Percentiles rank a stretch among this genome's conserved stretches.
Conservation (phyloP, 352 stramenopile genomes). For the Phytophthora agathidicida region DNA sequence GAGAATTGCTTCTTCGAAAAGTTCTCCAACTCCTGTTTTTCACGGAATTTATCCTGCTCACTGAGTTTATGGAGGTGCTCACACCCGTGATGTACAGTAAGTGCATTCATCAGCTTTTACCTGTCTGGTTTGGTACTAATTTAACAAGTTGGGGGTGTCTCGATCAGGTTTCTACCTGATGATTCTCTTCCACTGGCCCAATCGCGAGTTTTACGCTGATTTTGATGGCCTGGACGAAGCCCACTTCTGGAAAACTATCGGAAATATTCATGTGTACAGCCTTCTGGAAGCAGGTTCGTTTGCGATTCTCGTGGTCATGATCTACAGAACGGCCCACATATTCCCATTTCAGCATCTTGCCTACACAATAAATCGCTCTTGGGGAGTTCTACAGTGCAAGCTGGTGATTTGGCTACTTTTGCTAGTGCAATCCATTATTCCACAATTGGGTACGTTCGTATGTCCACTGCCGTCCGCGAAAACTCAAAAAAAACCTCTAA, state of each 20-base stretch:
- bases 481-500: not conserved
- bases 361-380: conserved; percentile 18
- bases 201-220: conserved; percentile 30
- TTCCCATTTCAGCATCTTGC: conserved; percentile 29
- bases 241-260: conserved; percentile 8
- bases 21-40: conserved; percentile 35
- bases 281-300: conserved; percentile 23
- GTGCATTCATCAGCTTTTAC: too few relatives aligned
- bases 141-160: not conserved
- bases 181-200: conserved; percentile 32
- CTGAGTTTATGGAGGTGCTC: conserved; percentile 41
- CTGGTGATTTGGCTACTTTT: conserved; percentile 31
- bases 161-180: conserved; percentile 26
- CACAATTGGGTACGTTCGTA: conserved; percentile 24
- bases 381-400: conserved; percentile 18
- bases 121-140: too few relatives aligned
- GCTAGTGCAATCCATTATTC: conserved; percentile 19
- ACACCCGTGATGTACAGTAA: conserved; percentile 38
- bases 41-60: conserved; percentile 40
- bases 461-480: too few relatives aligned
- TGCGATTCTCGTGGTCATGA: conserved; percentile 1
- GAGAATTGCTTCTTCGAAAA: conserved; percentile 13
- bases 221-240: conserved; percentile 13
- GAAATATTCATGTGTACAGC: conserved; percentile 15
- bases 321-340: conserved; percentile 26